Conservation (phyloP, 352 stramenopile species). For the Globisporangium nagaii region DNA sequence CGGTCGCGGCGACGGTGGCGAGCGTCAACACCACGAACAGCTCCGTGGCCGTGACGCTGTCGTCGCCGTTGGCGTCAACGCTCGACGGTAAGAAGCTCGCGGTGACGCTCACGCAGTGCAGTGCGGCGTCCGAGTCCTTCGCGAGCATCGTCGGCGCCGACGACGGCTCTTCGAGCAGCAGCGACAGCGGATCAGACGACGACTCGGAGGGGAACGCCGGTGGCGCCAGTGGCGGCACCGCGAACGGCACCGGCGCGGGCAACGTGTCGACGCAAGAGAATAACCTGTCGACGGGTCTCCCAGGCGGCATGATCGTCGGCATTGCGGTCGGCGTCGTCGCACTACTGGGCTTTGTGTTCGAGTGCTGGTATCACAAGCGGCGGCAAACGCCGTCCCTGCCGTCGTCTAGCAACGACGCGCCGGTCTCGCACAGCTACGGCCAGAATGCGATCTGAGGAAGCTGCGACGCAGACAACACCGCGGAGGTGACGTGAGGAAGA, state of each 20-base stretch:
- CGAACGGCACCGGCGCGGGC: conserved; percentile 1
- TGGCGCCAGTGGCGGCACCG: background rate
- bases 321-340: conserved; percentile 67
- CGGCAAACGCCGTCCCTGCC: conserved; percentile 23
- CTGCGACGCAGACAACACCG: too few species aligned
- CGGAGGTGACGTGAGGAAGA: too few species aligned
- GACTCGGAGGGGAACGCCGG: conserved; percentile 1
- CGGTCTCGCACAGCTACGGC: background rate
- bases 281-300: conserved; percentile 45
- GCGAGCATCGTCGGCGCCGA: conserved; percentile 14
- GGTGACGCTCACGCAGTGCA: conserved; percentile 48
- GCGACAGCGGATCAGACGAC: conserved; percentile 2
- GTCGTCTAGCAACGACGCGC: background rate
- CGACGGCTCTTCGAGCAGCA: conserved; percentile 8
- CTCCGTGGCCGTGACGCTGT: conserved; percentile 32
- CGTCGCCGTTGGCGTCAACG: conserved; percentile 22
- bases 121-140: conserved; percentile 19
- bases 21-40: conserved; percentile 29
- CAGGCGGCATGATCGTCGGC: conserved; percentile 59
- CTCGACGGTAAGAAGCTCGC: conserved; percentile 24
- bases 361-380: conserved; percentile 69
- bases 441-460: conserved; percentile 1
- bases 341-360: conserved; percentile 57
- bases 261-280: conserved; percentile 46
- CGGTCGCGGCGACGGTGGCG: conserved; percentile 3